Evolutionary conservation across 495 filamentous ascomycete species (phyloP).

Genomic region (Aspergillus avenaceus): DNA sequence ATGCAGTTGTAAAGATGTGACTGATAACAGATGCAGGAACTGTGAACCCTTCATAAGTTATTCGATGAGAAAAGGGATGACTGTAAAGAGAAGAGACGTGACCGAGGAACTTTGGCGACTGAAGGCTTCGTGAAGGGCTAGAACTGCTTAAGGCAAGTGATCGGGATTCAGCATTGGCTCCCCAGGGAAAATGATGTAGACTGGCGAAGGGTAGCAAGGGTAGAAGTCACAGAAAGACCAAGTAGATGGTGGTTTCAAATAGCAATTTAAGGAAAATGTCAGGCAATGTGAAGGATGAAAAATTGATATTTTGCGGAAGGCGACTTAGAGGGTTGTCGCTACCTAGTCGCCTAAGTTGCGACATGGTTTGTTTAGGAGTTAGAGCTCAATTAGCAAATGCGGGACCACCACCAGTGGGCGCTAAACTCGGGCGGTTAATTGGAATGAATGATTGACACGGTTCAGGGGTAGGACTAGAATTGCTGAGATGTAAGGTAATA

Average conservation of each 20-base stretch:
- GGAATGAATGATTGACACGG: slow-evolving; percentile 10
- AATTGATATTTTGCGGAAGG: slow-evolving; percentile 15
- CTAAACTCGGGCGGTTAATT: slow-evolving; percentile 13
- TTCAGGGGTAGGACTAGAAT: slow-evolving; percentile 13
- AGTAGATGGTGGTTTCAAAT: slow-evolving; percentile 27
- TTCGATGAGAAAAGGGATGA: slow-evolving; percentile 18
- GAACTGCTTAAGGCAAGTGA: slow-evolving; percentile 22
- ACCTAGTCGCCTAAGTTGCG: slow-evolving; percentile 34
- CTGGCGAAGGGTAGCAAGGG: slow-evolving; percentile 26
- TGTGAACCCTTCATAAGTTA: slow-evolving; percentile 33
- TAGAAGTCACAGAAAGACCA: slow-evolving; percentile 20
- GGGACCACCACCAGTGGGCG: slow-evolving; percentile 10
- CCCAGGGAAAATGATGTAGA: slow-evolving; percentile 32
- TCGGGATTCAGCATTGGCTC: slow-evolving; percentile 26
- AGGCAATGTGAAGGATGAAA: slow-evolving; percentile 8
- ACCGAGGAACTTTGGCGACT: slow-evolving; percentile 26
- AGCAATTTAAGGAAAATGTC: slow-evolving; percentile 29
- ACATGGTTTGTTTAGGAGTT: slow-evolving; percentile 38
- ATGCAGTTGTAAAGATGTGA: slow-evolving; percentile 13
- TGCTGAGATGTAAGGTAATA: not conserved
- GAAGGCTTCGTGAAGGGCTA: slow-evolving; percentile 24
- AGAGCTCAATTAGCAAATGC: slow-evolving; percentile 16
- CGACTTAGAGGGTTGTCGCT: slow-evolving; percentile 19
- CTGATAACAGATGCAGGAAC: slow-evolving; percentile 22
- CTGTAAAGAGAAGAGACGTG: slow-evolving; percentile 22